Evolutionary conservation across 2,329 filamentous ascomycete genomes (phyloP).

Genomic region (Botrytis sinoallii): DNA sequence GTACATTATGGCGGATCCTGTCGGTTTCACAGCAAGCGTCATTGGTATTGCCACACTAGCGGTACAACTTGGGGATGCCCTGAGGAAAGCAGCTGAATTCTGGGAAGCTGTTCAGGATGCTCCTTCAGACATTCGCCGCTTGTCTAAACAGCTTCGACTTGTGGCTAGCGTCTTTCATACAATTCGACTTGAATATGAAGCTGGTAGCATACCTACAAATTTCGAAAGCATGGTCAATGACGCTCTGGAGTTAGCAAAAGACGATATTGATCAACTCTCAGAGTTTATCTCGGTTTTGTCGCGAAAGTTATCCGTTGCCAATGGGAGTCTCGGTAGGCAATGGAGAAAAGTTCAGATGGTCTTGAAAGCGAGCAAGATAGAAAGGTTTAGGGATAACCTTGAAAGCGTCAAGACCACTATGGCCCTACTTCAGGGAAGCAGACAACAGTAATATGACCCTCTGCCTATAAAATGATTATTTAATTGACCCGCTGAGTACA

Average conservation of each 20-base stretch:
- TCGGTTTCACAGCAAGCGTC: constrained; percentile 19
- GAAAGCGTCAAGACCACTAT: constrained; percentile 17
- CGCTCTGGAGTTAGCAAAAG: constrained; percentile 12
- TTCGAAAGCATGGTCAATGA: constrained; percentile 6
- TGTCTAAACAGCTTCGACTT: constrained; percentile 18
- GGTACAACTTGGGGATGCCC: constrained; percentile 16
- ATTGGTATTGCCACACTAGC: constrained; percentile 22
- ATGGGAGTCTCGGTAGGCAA: constrained; percentile 7
- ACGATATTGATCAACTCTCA: constrained; percentile 16
- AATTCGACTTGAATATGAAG: constrained; percentile 5
- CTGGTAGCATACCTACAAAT: not conserved
- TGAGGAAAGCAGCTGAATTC: constrained; percentile 20
- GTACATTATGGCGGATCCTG: not conserved
- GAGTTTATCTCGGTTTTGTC: constrained; percentile 9
- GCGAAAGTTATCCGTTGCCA: not conserved
- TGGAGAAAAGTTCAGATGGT: constrained; percentile 17
- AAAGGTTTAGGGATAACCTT: constrained; percentile 14
- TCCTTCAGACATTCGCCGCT: constrained; percentile 20
- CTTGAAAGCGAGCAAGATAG: constrained; percentile 20
- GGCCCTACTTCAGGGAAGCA: constrained; percentile 13
- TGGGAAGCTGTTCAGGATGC: constrained; percentile 23
- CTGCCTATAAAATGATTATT: not conserved
- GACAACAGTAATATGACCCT: not conserved
- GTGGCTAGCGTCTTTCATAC: constrained; percentile 17
- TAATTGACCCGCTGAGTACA: not conserved